phyloP scores from a whole-genome alignment of 1,139 yeast genomes.

The Blastobotrys capitulatus region DNA sequence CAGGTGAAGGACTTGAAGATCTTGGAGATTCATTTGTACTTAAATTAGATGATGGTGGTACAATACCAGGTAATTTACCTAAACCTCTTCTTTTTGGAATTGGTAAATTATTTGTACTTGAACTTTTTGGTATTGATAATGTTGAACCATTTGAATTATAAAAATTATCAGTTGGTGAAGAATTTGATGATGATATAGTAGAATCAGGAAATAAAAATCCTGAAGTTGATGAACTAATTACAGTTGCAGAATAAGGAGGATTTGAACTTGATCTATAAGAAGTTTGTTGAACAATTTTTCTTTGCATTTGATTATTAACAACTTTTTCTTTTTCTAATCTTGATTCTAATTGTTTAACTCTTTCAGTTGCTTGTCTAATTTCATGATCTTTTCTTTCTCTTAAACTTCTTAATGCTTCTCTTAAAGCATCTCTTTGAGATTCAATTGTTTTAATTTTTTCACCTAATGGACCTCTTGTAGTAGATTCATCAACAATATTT shows the following conservation, averaged over 20 bases:
- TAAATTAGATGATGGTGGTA: conserved; percentile 15
- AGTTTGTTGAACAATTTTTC: conserved; percentile 26
- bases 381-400: conserved; percentile 37
- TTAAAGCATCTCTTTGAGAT: conserved; percentile 41
- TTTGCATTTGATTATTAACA: conserved; percentile 25
- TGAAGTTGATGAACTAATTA: not conserved
- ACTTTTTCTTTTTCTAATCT: conserved; percentile 28
- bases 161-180: conserved; percentile 5
- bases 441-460: conserved; percentile 34
- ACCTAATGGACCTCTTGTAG: conserved; percentile 32
- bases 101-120: not conserved
- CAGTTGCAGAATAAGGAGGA: conserved; percentile 2
- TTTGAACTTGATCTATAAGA: conserved; percentile 14
- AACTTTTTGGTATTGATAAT: not conserved
- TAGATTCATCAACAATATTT: conserved; percentile 28
- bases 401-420: conserved; percentile 35
- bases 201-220: not conserved
- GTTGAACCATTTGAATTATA: not conserved
- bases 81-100: conserved; percentile 18
- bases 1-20: conserved; percentile 23
- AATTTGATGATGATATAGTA: conserved; percentile 10
- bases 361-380: conserved; percentile 28
- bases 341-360: conserved; percentile 30
- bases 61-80: conserved; percentile 19
- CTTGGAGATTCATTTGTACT: conserved; percentile 10